Evolutionary conservation across 164 flowering plant genomes (phyloP), one percentile per base, ranked within the genome.

Genomic region (Sextonia rubra): DNA sequence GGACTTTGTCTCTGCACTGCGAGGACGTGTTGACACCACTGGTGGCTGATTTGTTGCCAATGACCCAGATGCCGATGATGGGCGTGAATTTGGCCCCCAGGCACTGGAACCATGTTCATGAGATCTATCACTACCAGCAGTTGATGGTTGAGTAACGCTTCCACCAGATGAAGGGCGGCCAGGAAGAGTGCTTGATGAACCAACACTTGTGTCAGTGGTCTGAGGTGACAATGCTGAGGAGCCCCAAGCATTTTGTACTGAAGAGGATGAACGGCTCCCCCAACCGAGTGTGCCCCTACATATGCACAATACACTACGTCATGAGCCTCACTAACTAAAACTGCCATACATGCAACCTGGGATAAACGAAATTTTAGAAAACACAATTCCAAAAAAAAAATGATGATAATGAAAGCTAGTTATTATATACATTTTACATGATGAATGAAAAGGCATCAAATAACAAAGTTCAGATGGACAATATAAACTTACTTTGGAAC

Each of bases 111-210:
- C 74, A 68, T 86, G 80, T 68, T 96, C 99, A 77, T 77, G 84
- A 15, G 87, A 82, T 81, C 78, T 89, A 12, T 96, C 99, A 81
- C 98, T 96, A 70, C 97, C 86, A 30, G 93, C 92, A 68, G 98
- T 90, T 67, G 99, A 96, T 71, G 99, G 98, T 2, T 97, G 86
- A 67, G 94, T 91, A 70, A 89, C 94, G 81, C 89, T 88, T 75
- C 98, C 95, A 70, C 90, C 90, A 72, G 99, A 93, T 74, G 99
- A 93, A 83, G 97, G 98, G 11, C 92, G 97, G 9, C 87, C 89
- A 80, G 82, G 88, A 26, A 82, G 84, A 77, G 78, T 85, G 73
- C 87, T 84, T 44, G 94, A 91, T 65, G 98, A 90, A 76, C 81
- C 80, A 75, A 76, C 66, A 69, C 85, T 78, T 72, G 88, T 86